Conservation (phyloP, 108 stramenopile species). For the Epithemia pelagica region DNA sequence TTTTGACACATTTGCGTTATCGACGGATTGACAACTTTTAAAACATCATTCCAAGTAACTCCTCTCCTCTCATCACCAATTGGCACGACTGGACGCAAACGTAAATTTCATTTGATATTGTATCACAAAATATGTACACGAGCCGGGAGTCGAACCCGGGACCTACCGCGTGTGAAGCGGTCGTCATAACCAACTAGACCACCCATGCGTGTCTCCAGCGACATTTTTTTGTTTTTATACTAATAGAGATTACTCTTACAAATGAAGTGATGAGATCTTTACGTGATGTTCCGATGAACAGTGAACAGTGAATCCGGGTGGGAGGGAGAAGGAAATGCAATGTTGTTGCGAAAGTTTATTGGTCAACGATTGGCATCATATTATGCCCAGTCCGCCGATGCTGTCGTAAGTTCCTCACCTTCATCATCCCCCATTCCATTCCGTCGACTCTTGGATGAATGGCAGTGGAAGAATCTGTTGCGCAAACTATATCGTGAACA, state of each 20-base stretch:
- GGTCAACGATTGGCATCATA: slow-evolving; percentile 30
- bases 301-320: too few species aligned
- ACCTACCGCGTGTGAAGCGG: slow-evolving; percentile 69
- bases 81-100: too few species aligned
- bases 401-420: slow-evolving; percentile 29
- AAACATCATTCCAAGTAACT: too few species aligned
- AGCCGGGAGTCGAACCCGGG: slow-evolving; percentile 64
- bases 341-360: slow-evolving; percentile 31
- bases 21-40: too few species aligned
- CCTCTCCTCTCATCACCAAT: too few species aligned
- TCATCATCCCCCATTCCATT: slow-evolving; percentile 27
- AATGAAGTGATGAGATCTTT: too few species aligned
- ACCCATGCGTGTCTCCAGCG: slow-evolving; percentile 42
- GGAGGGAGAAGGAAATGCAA: too few species aligned
- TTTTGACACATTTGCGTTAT: too few species aligned
- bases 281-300: too few species aligned
- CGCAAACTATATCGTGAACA: slow-evolving; percentile 48
- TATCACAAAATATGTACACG: too few species aligned
- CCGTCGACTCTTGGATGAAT: slow-evolving; percentile 51
- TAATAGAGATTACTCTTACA: too few species aligned
- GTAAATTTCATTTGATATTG: too few species aligned
- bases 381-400: slow-evolving; percentile 41
- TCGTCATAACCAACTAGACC: slow-evolving; percentile 81
- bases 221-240: background rate
- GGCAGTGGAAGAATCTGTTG: slow-evolving; percentile 63